Evolutionary conservation across 2,329 filamentous ascomycete genomes (phyloP).

Genomic region (Mycocentrospora acerina): DNA sequence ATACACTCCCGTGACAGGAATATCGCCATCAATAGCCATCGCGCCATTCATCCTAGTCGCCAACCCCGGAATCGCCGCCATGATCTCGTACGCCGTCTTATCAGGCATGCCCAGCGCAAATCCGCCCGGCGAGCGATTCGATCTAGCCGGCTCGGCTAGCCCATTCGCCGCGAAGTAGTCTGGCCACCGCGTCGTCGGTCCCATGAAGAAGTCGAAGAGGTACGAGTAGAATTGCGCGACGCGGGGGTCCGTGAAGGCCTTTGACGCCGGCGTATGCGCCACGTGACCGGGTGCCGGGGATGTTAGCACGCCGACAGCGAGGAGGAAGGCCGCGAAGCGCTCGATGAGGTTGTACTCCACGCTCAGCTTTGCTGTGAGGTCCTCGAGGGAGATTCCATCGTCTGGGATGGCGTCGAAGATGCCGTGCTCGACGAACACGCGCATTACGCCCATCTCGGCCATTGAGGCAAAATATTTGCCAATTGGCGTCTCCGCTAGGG

Average conservation of each 20-base stretch:
- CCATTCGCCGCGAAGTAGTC: conserved; percentile 8
- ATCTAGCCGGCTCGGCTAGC: conserved; percentile 5
- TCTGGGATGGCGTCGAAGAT: conserved; percentile 9
- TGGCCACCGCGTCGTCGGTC: conserved; percentile 4
- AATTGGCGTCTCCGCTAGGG: conserved; percentile 6
- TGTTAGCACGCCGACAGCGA: conserved; percentile 3
- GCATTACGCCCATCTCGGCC: conserved; percentile 8
- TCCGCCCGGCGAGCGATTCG: conserved; percentile 5
- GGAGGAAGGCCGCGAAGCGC: conserved; percentile 4
- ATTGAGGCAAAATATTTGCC: conserved; percentile 10
- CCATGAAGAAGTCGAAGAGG: conserved; percentile 10
- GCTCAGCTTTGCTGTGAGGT: conserved; percentile 1
- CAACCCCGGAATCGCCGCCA: conserved; percentile 5
- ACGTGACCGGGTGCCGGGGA: conserved; percentile 4
- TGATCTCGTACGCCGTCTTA: conserved; percentile 10
- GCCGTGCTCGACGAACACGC: conserved; percentile 7
- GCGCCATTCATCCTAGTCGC: too few species aligned
- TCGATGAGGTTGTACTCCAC: conserved; percentile 7
- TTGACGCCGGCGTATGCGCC: conserved; percentile 6
- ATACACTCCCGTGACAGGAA: conserved; percentile 5
- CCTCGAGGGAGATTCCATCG: conserved; percentile 3
- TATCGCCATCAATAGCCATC: too few species aligned
- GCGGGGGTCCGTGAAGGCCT: conserved; percentile 3
- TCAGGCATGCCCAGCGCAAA: conserved; percentile 8
- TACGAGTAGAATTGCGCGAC: conserved; percentile 8